Percentiles rank a stretch among this genome's conserved stretches.
Conservation (phyloP, 495 filamentous ascomycete species). For the Hyaloscypha hepaticicola region DNA sequence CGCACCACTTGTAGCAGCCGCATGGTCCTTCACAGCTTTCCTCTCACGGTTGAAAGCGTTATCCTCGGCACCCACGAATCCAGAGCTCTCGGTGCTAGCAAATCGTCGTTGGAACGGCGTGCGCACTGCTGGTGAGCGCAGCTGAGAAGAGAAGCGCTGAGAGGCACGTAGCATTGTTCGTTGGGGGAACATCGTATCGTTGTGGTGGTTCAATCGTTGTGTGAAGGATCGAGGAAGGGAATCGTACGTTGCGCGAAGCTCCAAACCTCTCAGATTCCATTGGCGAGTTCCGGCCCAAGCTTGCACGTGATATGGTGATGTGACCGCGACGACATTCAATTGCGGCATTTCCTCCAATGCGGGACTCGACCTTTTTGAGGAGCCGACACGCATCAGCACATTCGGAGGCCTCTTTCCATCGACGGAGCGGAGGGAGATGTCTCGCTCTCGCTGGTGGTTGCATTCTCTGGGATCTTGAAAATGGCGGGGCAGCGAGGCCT, state of each 20-base stretch:
- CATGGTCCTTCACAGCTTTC: constrained; percentile 80
- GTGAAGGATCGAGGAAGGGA: background rate
- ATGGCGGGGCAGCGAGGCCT: constrained; percentile 43
- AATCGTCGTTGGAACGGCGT: constrained; percentile 64
- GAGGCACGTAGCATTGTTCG: constrained; percentile 59
- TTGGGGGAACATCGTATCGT: constrained; percentile 59
- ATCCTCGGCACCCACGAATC: constrained; percentile 57
- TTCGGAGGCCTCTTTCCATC: background rate
- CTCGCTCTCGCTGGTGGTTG: background rate
- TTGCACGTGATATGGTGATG: background rate
- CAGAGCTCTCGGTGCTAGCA: constrained; percentile 53
- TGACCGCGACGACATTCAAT: background rate
- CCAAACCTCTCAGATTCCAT: background rate
- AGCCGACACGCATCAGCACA: background rate
- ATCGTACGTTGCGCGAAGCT: constrained; percentile 20
- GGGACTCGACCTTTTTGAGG: too few relatives aligned
- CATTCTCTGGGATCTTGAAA: background rate
- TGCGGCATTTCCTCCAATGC: background rate
- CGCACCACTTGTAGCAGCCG: constrained; percentile 74
- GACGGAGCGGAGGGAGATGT: background rate
- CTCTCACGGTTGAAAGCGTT: constrained; percentile 89
- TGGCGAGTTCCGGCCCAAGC: background rate
- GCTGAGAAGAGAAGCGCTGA: constrained; percentile 57
- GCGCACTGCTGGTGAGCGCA: constrained; percentile 56
- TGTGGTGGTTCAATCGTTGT: constrained; percentile 26